A percentile compares a stretch with the other conserved stretches of the same genome.
These are phyloP conservation scores for Tirmania nivea DNA, from an alignment of 495 filamentous ascomycete genomes.

Conservation along the genomic window DNA sequence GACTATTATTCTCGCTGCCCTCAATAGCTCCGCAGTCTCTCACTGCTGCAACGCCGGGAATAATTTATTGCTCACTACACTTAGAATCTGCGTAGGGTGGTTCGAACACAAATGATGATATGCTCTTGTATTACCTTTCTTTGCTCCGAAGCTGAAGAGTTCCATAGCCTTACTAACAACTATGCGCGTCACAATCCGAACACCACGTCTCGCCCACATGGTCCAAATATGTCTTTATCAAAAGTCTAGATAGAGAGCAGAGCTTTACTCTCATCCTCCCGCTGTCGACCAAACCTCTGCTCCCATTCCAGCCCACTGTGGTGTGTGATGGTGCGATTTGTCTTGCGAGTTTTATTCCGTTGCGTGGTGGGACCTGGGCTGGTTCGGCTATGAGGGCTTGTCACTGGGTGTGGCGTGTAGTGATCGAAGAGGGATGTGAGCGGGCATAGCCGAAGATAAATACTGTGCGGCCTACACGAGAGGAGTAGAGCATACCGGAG, in stretches of 20 bases:
- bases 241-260: constrained; percentile 90
- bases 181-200: constrained; percentile 96
- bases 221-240: constrained; percentile 96
- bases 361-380: constrained; percentile 69
- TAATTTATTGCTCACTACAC: constrained; percentile 85
- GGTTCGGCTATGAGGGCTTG: constrained; percentile 98
- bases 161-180: constrained; percentile 97
- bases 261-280: constrained; percentile 65
- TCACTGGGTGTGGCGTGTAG: constrained; percentile 94
- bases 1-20: constrained; percentile 53
- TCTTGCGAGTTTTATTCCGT: constrained; percentile 94
- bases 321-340: constrained; percentile 95
- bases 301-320: constrained; percentile 96
- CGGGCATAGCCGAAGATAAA: constrained; percentile 86
- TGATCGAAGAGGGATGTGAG: constrained; percentile 94
- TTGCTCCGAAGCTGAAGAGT: constrained; percentile 80
- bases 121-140: constrained; percentile 41
- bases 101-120: constrained; percentile 46
- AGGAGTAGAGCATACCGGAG: constrained; percentile 72
- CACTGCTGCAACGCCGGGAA: constrained; percentile 98
- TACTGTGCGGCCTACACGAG: constrained; percentile 57
- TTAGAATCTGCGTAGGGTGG: constrained; percentile 69
- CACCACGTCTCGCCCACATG: constrained; percentile 98
- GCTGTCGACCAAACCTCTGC: constrained; percentile 68
- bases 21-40: constrained; percentile 76